Percentiles rank a stretch among this genome's conserved stretches.
These are phyloP conservation scores for Mycena latifolia DNA, from an alignment of 768 basidiomycete species.

Conservation along the genomic window DNA sequence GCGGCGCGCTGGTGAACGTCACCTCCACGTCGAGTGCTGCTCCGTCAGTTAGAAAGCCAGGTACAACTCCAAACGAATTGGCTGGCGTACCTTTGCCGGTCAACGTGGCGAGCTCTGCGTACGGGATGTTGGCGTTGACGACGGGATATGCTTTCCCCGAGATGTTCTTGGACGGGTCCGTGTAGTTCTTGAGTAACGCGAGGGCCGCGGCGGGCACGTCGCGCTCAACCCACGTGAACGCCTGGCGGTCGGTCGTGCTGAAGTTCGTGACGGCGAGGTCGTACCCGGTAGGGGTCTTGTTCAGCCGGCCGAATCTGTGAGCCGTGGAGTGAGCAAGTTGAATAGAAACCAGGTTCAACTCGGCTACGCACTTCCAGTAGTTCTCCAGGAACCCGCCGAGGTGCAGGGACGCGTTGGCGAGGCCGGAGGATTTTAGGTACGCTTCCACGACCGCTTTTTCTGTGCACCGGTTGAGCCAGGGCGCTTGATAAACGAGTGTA, in stretches of 20 bases:
- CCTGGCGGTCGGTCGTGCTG: not conserved
- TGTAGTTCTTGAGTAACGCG: conserved; percentile 15
- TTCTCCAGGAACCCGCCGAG: conserved; percentile 22
- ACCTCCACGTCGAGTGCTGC: conserved; percentile 21
- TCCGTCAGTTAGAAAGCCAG: no score
- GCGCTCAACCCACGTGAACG: conserved; percentile 14
- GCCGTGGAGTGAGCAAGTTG: no score
- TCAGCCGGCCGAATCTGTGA: not conserved
- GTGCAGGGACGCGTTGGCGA: conserved; percentile 13
- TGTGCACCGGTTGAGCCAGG: no score
- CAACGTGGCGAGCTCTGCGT: no score
- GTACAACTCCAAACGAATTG: no score
- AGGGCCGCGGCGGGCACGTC: conserved; percentile 17
- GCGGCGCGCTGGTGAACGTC: conserved; percentile 9
- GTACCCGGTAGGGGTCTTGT: not conserved
- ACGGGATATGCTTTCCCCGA: no score
- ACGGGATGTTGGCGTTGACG: no score
- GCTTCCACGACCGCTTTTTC: conserved; percentile 4
- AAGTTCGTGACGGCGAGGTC: not conserved
- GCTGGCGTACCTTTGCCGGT: not conserved
- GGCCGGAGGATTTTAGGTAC: conserved; percentile 6
- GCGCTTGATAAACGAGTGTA: no score
- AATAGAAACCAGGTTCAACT: no score
- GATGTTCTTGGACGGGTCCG: conserved; percentile 13
- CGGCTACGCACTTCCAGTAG: not conserved